Conservation (phyloP, 2,329 filamentous ascomycete genomes). For the Diaporthe capsici region DNA sequence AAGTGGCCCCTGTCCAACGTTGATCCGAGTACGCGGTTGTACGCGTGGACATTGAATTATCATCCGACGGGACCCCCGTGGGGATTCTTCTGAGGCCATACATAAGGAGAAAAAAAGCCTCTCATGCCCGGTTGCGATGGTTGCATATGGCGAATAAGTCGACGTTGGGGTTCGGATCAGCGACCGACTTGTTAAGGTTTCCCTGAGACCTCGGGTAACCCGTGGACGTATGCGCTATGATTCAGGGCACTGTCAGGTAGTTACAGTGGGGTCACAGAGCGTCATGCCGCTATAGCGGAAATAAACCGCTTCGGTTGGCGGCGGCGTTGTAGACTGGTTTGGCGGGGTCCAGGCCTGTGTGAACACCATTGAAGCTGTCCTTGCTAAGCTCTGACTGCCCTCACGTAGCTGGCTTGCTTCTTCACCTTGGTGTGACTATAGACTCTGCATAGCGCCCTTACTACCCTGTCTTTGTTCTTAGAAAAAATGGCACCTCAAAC, state of each 20-base stretch:
- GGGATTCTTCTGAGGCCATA: background rate
- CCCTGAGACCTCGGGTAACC: background rate
- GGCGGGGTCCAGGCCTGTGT: background rate
- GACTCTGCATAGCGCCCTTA: slow-evolving; percentile 6
- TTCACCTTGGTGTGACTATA: background rate
- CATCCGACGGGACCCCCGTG: background rate
- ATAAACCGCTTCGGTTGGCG: slow-evolving; percentile 37
- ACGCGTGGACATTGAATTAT: background rate
- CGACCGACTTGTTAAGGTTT: slow-evolving; percentile 11
- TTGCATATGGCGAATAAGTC: background rate
- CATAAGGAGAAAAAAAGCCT: background rate
- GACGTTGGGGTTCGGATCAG: background rate
- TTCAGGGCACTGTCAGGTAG: slow-evolving; percentile 5
- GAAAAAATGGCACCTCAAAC: slow-evolving; percentile 25
- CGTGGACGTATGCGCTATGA: background rate
- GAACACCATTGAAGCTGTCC: background rate
- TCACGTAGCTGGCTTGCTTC: background rate
- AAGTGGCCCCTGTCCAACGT: background rate
- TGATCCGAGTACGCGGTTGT: background rate
- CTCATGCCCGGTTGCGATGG: background rate
- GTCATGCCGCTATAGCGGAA: slow-evolving; percentile 35
- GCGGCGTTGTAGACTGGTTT: slow-evolving; percentile 30
- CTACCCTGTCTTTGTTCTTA: background rate
- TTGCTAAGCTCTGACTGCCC: background rate
- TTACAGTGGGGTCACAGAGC: slow-evolving; percentile 27